Percentiles rank a stretch among this genome's conserved stretches.
Evolutionary conservation across 495 filamentous ascomycete species (phyloP).

Genomic region (Aspergillus heteromorphus): DNA sequence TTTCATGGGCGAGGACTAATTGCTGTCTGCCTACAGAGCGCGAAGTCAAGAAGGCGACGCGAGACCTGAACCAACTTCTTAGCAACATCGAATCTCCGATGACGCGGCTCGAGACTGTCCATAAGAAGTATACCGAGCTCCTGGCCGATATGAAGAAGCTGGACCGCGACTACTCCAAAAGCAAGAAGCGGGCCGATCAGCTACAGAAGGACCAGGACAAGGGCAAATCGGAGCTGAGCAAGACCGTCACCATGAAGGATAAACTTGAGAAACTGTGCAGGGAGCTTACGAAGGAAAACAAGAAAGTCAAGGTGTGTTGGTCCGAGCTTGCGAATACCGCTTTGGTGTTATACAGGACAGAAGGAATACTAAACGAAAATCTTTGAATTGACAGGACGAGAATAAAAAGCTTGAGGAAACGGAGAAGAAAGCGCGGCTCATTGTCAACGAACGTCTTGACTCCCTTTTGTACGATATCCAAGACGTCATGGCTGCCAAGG

Average conservation of each 20-base stretch:
- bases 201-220: slow-evolving; percentile 96
- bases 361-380: not conserved
- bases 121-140: slow-evolving; percentile 86
- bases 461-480: slow-evolving; percentile 72
- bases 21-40: slow-evolving; percentile 47
- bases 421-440: slow-evolving; percentile 72
- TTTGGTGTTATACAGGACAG: not conserved
- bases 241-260: slow-evolving; percentile 80
- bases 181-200: slow-evolving; percentile 91
- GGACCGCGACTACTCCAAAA: slow-evolving; percentile 88
- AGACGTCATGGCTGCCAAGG: slow-evolving; percentile 71
- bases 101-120: slow-evolving; percentile 75
- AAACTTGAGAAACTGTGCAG: slow-evolving; percentile 93
- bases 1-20: slow-evolving; percentile 16
- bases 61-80: slow-evolving; percentile 77
- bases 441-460: slow-evolving; percentile 79
- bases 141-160: slow-evolving; percentile 90
- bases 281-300: slow-evolving; percentile 92
- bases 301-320: slow-evolving; percentile 78
- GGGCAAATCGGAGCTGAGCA: slow-evolving; percentile 76
- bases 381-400: slow-evolving; percentile 62
- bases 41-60: slow-evolving; percentile 88
- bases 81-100: slow-evolving; percentile 71
- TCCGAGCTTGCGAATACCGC: not conserved
- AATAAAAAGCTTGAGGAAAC: slow-evolving; percentile 79